phyloP scores from a whole-genome alignment of 768 basidiomycete species.

The Russula vinacea region DNA sequence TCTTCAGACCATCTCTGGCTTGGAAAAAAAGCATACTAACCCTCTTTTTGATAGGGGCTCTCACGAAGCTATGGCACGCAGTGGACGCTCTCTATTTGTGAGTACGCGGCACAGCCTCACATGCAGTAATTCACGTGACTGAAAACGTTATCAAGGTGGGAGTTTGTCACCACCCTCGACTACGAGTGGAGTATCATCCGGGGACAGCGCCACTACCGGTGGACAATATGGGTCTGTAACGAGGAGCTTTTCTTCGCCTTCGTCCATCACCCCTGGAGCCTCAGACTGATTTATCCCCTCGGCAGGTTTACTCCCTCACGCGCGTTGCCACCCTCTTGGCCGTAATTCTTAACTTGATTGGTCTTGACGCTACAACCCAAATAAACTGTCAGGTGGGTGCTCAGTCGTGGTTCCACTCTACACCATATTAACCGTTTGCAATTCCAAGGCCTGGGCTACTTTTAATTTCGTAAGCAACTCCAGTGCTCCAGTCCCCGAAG shows the following conservation, averaged over 20 bases:
- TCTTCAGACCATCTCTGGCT: no score
- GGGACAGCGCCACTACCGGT: background rate
- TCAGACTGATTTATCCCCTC: background rate
- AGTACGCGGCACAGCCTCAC: background rate
- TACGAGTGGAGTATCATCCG: no score
- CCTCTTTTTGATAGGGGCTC: background rate
- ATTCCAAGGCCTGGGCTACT: background rate
- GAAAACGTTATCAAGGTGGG: background rate
- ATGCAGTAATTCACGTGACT: background rate
- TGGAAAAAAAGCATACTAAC: background rate
- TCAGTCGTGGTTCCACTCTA: background rate
- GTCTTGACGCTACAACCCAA: background rate
- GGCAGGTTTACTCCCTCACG: slow-evolving; percentile 2
- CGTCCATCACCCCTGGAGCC: no score
- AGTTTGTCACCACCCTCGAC: background rate
- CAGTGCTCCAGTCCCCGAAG: no score
- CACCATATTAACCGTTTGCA: background rate
- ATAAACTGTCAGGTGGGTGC: slow-evolving; percentile 1
- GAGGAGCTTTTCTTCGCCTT: no score
- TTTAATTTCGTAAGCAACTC: background rate
- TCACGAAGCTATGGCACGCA: slow-evolving; percentile 3
- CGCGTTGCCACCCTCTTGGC: background rate
- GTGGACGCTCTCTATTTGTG: slow-evolving; percentile 4
- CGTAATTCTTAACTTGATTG: background rate
- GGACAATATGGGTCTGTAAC: slow-evolving; percentile 1